Conservation (phyloP, 2,329 filamentous ascomycete species). For the Cyphellophora attinorum region DNA sequence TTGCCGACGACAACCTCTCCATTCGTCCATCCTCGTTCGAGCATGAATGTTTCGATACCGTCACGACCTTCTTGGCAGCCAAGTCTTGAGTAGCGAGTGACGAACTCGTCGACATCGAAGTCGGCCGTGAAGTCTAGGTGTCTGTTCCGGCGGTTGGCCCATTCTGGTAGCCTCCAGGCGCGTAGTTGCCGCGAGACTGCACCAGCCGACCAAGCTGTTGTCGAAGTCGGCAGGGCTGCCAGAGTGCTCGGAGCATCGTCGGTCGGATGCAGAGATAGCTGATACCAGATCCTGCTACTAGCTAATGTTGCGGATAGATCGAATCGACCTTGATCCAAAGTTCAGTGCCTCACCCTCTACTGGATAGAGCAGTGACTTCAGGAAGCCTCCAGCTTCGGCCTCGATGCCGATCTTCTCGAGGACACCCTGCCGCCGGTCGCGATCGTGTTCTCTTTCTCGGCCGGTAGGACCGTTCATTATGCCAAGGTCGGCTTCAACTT, state of each 20-base stretch:
- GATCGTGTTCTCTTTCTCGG: constrained; percentile 64
- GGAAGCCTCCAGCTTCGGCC: constrained; percentile 69
- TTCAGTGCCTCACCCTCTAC: constrained; percentile 67
- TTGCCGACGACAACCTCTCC: constrained; percentile 86
- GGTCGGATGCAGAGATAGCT: constrained; percentile 81
- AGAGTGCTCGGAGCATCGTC: constrained; percentile 72
- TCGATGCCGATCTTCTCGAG: constrained; percentile 81
- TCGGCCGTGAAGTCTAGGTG: constrained; percentile 92
- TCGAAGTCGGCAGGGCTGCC: constrained; percentile 60
- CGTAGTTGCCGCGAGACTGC: constrained; percentile 87
- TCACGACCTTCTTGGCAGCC: constrained; percentile 86
- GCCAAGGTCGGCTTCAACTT: constrained; percentile 69
- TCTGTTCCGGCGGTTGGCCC: constrained; percentile 88
- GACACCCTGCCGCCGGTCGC: constrained; percentile 73
- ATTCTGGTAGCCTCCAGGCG: constrained; percentile 87
- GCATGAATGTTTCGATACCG: constrained; percentile 85
- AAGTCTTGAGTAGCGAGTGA: constrained; percentile 67
- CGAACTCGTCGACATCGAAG: constrained; percentile 89
- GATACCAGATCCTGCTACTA: constrained; percentile 90
- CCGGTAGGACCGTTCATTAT: constrained; percentile 58
- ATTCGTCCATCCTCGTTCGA: constrained; percentile 96
- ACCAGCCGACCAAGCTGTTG: constrained; percentile 86
- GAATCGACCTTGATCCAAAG: constrained; percentile 65
- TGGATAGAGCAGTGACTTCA: constrained; percentile 75
- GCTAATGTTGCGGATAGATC: constrained; percentile 65